Conservation (phyloP, 2,329 filamentous ascomycete genomes). For the Pseudogymnoascus sp. region DNA sequence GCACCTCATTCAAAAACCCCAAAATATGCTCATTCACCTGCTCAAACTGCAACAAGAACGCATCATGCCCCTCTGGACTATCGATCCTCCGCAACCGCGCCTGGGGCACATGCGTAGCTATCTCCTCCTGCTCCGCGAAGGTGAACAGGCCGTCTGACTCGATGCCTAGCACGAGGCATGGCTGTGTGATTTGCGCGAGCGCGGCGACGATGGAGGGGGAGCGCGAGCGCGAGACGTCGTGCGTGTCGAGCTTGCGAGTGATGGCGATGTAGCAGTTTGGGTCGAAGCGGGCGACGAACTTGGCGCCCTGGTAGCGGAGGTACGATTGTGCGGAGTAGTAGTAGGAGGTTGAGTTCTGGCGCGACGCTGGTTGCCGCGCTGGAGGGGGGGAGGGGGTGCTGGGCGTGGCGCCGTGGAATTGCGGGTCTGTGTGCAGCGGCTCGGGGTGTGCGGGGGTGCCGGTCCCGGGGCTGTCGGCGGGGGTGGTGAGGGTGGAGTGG, state of each 20-base stretch:
- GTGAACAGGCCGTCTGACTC: constrained; percentile 95
- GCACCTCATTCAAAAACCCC: constrained; percentile 68
- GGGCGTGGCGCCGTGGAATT: constrained; percentile 58
- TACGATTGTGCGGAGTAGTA: constrained; percentile 99
- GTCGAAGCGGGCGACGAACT: constrained; percentile 96
- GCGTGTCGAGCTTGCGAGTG: constrained; percentile 93
- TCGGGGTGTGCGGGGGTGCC: background rate
- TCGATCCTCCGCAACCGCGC: constrained; percentile 79
- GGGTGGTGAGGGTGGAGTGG: constrained; percentile 15
- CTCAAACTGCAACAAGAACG: constrained; percentile 92
- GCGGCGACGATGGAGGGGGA: constrained; percentile 55
- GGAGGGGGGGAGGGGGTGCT: constrained; percentile 37
- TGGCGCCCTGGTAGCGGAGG: constrained; percentile 88
- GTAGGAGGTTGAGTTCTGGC: constrained; percentile 48
- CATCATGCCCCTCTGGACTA: constrained; percentile 90
- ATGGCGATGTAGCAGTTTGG: constrained; percentile 99
- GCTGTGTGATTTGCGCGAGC: constrained; percentile 75
- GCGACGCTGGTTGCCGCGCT: constrained; percentile 23
- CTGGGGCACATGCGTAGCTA: constrained; percentile 72
- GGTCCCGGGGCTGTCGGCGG: background rate
- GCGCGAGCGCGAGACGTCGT: constrained; percentile 81
- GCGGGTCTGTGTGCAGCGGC: constrained; percentile 48
- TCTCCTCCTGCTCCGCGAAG: constrained; percentile 89
- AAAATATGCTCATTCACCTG: constrained; percentile 88
- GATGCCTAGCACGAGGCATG: constrained; percentile 84